Base-by-base conservation (phyloP, 1,284 basidiomycete species). In the Meira miltonrushii region DNA sequence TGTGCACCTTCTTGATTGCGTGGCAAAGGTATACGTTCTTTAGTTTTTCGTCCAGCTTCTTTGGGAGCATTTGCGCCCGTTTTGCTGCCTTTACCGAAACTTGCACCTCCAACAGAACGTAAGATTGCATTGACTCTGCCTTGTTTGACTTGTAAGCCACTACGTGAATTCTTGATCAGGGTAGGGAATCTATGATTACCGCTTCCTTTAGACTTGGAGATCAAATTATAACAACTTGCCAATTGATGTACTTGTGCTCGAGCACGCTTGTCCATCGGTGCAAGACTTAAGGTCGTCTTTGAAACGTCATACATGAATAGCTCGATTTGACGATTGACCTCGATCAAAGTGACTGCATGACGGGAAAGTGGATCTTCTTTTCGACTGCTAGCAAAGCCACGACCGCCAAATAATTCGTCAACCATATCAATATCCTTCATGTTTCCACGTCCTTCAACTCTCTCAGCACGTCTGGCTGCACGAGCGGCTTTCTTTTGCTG, bases 211-310 rank as follows among this genome's bases (percentile, higher is more conserved):
- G 61, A 65, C 54, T 74, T 67, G 37, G 63, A 66, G 54, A 67
- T 64, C 50, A 78, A 56, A 7, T 58, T 51, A 63, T 77, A 77
- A 6, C 73, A 74, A 7, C 55, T 59, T 4, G 75, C 75, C n/a
- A 78, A 61, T 39, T 64, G 61, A 52, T 78, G 75, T 28, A 78
- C 74, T 57, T 72, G 65, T 11, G 74, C 74, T 39, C 75, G 69
- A 1, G 70, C 67, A 17, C 65, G 67, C 64, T 78, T 78, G 59
- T 71, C 71, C 74, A 78, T 77, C 2, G 75, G 66, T 21, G 75
- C 69, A 5, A 76, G 65, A 3, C 68, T 61, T 51, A 77, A 64
- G 44, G 75, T 77, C 40, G 66, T 68, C 39, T 68, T 55, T 6
- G 57, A 66, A 6, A 15, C 49, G 10, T 74, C 62, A 9, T 25